Conservation (phyloP, 2,329 filamentous ascomycete genomes). For the Leptographium procerum region DNA sequence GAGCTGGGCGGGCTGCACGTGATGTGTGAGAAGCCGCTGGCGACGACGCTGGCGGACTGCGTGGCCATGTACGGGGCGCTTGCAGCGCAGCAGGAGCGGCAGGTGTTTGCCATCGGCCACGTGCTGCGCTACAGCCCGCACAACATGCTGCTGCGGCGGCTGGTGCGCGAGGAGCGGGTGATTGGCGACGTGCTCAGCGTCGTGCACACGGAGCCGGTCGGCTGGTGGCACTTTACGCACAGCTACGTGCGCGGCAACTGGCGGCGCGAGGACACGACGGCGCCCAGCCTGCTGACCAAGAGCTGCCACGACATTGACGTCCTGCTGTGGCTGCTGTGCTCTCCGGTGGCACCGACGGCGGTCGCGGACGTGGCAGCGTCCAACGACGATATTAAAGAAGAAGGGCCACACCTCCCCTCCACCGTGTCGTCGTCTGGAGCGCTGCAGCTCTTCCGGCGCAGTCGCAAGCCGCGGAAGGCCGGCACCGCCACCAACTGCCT, state of each 20-base stretch:
- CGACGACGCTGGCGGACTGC: constrained; percentile 68
- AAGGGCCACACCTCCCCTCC: constrained; percentile 56
- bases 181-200: constrained; percentile 80
- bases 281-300: constrained; percentile 79
- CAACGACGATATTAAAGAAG: neutral
- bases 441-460: constrained; percentile 65
- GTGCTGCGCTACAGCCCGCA: constrained; percentile 89
- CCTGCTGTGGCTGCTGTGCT: constrained; percentile 79
- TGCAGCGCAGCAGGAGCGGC: constrained; percentile 18
- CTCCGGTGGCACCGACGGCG: constrained; percentile 31
- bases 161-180: constrained; percentile 62
- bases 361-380: too few species aligned
- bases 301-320: constrained; percentile 95
- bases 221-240: constrained; percentile 92
- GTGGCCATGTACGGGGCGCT: constrained; percentile 57
- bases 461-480: constrained; percentile 64
- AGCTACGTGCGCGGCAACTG: constrained; percentile 91
- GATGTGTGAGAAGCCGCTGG: constrained; percentile 91
- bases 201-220: constrained; percentile 88
- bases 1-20: constrained; percentile 61
- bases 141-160: constrained; percentile 70
- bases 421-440: constrained; percentile 66
- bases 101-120: constrained; percentile 82
- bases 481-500: constrained; percentile 78
- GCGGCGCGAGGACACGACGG: constrained; percentile 68